Percentiles rank a stretch among this genome's conserved stretches.
These are phyloP conservation scores for Claviceps humidiphila DNA, from an alignment of 2,329 filamentous ascomycete species.

Conservation along the genomic window DNA sequence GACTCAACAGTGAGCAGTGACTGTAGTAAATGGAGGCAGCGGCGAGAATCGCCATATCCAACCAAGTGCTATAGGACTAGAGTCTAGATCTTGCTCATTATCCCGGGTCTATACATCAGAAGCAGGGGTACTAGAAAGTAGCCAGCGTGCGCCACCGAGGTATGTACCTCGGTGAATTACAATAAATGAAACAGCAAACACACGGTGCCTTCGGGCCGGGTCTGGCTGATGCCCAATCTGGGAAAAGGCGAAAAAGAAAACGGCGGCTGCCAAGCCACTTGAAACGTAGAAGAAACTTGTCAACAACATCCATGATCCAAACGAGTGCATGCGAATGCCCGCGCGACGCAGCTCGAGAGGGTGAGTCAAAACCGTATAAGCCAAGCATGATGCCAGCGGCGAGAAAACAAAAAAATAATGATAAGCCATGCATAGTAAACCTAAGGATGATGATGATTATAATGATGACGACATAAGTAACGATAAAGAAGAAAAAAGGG, in stretches of 20 bases:
- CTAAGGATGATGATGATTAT: neutral
- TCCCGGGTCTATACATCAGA: too few relatives aligned
- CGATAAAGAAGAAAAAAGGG: neutral
- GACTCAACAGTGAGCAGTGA: too few relatives aligned
- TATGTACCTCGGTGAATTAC: too few relatives aligned
- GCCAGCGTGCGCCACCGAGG: too few relatives aligned
- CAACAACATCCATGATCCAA: neutral
- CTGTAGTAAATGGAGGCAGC: too few relatives aligned
- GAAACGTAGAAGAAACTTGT: neutral
- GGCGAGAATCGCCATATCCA: too few relatives aligned
- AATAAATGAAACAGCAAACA: neutral
- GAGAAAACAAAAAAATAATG: neutral
- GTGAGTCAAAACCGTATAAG: neutral
- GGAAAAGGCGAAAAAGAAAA: too few relatives aligned
- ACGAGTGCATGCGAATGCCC: neutral
- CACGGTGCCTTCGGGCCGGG: neutral
- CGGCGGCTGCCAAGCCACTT: neutral
- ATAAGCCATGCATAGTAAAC: too few relatives aligned
- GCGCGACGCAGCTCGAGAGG: conserved; percentile 2
- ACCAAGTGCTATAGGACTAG: too few relatives aligned
- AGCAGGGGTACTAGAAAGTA: too few relatives aligned
- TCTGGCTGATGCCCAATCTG: neutral
- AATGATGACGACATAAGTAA: neutral
- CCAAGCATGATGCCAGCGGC: neutral
- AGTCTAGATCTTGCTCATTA: too few relatives aligned